These are phyloP conservation scores for Colletotrichum lentis DNA, from an alignment of 2,329 filamentous ascomycete genomes.

Conservation along the genomic window DNA sequence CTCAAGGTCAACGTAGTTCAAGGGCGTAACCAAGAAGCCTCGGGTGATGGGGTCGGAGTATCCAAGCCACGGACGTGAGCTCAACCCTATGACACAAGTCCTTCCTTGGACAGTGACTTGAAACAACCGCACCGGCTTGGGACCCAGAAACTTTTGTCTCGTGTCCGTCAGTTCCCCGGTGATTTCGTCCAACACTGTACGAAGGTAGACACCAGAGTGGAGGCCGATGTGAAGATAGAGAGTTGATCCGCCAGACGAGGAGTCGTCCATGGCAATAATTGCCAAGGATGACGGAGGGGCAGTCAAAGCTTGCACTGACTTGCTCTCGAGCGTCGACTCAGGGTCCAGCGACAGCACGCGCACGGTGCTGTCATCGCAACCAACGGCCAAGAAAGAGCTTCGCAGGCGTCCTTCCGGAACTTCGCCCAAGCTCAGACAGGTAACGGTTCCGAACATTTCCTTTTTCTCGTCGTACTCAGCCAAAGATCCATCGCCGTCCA, in stretches of 20 bases:
- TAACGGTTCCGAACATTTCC: slow-evolving; percentile 94
- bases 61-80: slow-evolving; percentile 93
- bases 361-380: slow-evolving; percentile 95
- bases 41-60: slow-evolving; percentile 89
- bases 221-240: slow-evolving; percentile 96
- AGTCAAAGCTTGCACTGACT: slow-evolving; percentile 92
- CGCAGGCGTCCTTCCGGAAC: slow-evolving; percentile 89
- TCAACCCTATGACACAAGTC: slow-evolving; percentile 86
- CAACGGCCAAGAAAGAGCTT: slow-evolving; percentile 93
- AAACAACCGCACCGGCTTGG: slow-evolving; percentile 88
- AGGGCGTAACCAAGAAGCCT: slow-evolving; percentile 88
- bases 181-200: slow-evolving; percentile 92
- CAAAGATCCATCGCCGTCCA: slow-evolving; percentile 88
- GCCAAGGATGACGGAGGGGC: slow-evolving; percentile 87
- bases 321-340: slow-evolving; percentile 88
- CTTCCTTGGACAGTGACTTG: slow-evolving; percentile 87
- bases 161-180: slow-evolving; percentile 96
- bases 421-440: slow-evolving; percentile 90
- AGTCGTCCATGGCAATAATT: slow-evolving; percentile 96
- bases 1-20: slow-evolving; percentile 87
- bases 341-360: slow-evolving; percentile 90
- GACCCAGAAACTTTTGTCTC: slow-evolving; percentile 90
- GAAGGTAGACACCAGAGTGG: slow-evolving; percentile 92
- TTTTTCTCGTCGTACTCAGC: slow-evolving; percentile 95
- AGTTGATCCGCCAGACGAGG: slow-evolving; percentile 85